Base-by-base conservation (phyloP, 352 stramenopile species). In the Phytophthora podocarpi region DNA sequence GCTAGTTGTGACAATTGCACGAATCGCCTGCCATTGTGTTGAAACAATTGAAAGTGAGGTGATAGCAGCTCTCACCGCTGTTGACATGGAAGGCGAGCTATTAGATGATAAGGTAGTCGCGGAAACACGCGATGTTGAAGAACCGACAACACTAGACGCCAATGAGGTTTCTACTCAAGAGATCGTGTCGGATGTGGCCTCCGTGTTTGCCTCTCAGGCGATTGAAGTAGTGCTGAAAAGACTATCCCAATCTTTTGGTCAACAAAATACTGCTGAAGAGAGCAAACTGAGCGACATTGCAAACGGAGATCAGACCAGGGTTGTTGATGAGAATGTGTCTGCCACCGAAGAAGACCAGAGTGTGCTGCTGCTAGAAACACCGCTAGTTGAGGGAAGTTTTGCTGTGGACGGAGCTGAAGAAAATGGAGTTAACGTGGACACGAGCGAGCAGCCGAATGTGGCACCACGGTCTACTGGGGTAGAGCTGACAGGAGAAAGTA, bases 161-260 rank as follows among this genome's bases (percentile, higher is more conserved):
- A 16, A 39, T 54, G 40, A 42, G 5, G 63, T 49, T 28, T 50
- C 48, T 20, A 39, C 49, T 23, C 41, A 57, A 36, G 42, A 63
- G 15, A 53, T 71, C 28, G 26, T 63, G 2, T 43, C 49, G 5
- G n/a, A 21, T 11, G 16, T 64, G 10, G 49, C 63, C 9, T 41
- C 27, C 12, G 3, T 54, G 15, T 67, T 63, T 13, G 42, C 48
- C 6, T 54, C 41, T 5, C 56, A 67, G n/a, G 26, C 32, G 1
- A 71, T 67, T 35, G 30, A 48, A 35, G 56, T 53, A 67, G 57
- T 51, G 16, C 42, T 71, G 8, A 24, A 31, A 13, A 42, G 59
- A 32, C 32, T 63, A 18, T 27, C 36, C 5, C 41, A 58, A 6
- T 32, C 36, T 27, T 39, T 2, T 5, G 10, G 16, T 39, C 12